Conservation (phyloP, 139 green algal genomes). For the Deuterostichococcus epilithicus region DNA sequence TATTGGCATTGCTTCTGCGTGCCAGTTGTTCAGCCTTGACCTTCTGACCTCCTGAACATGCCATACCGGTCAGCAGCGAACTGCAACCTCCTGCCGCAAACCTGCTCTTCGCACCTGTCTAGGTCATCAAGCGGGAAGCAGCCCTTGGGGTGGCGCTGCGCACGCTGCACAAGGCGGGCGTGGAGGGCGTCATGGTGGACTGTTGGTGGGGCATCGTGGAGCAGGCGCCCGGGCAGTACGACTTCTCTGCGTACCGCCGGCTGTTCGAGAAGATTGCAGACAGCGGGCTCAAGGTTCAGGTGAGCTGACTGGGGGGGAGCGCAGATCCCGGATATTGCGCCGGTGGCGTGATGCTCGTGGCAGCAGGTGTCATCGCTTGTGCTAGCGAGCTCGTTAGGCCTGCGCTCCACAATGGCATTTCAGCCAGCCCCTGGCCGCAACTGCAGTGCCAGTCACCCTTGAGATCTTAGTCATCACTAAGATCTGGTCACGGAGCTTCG, state of each 20-base stretch:
- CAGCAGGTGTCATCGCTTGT: too few relatives aligned
- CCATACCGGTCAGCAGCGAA: not conserved
- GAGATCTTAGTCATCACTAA: too few relatives aligned
- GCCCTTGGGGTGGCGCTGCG: constrained; percentile 76
- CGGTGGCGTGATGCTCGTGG: too few relatives aligned
- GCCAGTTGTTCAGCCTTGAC: too few relatives aligned
- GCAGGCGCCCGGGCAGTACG: constrained; percentile 64
- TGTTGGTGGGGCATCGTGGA: constrained; percentile 91
- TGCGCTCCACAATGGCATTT: too few relatives aligned
- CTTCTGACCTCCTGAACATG: too few relatives aligned
- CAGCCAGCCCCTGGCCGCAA: too few relatives aligned
- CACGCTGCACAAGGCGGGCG: constrained; percentile 73
- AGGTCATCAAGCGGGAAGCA: constrained; percentile 78
- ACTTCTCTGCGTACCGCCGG: constrained; percentile 79
- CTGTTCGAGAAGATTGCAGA: constrained; percentile 66
- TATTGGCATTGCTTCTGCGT: too few relatives aligned
- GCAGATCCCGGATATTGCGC: too few relatives aligned
- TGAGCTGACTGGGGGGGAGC: not conserved
- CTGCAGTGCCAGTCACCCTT: too few relatives aligned
- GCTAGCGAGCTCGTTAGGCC: too few relatives aligned
- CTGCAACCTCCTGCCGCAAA: not conserved
- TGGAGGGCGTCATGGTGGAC: constrained; percentile 91
- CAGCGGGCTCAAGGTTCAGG: constrained; percentile 51
- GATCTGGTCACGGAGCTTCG: too few relatives aligned
- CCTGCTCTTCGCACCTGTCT: not conserved